These are phyloP conservation scores for Mucor circinelloides DNA, from an alignment of 371 early-diverging fungal genomes.

Conservation along the genomic window DNA sequence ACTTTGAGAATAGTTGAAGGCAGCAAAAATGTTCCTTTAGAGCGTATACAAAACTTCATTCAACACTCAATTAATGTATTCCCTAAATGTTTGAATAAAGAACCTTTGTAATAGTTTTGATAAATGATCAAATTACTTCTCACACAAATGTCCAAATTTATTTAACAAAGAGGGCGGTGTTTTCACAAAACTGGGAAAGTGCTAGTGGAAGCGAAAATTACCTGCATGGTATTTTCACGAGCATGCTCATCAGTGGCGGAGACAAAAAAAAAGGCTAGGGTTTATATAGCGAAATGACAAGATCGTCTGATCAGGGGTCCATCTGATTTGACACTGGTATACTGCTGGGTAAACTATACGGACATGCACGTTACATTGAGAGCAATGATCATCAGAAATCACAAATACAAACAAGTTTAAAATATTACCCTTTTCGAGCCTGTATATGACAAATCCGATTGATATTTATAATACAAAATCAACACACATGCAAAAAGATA, in stretches of 20 bases:
- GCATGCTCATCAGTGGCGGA: too few relatives aligned
- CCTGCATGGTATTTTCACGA: not conserved
- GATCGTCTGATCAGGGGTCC: not conserved
- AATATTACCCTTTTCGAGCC: not conserved
- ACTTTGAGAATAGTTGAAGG: constrained; percentile 12
- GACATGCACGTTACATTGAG: not conserved
- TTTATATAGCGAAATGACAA: not conserved
- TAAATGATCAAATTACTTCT: too few relatives aligned
- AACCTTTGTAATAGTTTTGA: constrained; percentile 13
- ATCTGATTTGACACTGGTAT: not conserved
- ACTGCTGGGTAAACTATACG: not conserved
- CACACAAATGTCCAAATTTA: too few relatives aligned
- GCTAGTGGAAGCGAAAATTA: too few relatives aligned
- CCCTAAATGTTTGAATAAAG: constrained; percentile 19
- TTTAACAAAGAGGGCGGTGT: too few relatives aligned
- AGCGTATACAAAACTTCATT: constrained; percentile 14
- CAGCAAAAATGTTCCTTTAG: constrained; percentile 5
- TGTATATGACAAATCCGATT: not conserved
- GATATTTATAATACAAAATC: not conserved
- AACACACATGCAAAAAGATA: not conserved
- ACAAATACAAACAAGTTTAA: not conserved
- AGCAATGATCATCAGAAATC: not conserved
- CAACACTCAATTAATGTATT: constrained; percentile 10
- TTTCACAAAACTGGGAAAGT: too few relatives aligned
- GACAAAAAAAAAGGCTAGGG: too few relatives aligned